Percentiles rank a stretch among this genome's conserved stretches.
phyloP scores from a whole-genome alignment of 192 early-diverging fungal genomes.

The Rhizophagus clarus region DNA sequence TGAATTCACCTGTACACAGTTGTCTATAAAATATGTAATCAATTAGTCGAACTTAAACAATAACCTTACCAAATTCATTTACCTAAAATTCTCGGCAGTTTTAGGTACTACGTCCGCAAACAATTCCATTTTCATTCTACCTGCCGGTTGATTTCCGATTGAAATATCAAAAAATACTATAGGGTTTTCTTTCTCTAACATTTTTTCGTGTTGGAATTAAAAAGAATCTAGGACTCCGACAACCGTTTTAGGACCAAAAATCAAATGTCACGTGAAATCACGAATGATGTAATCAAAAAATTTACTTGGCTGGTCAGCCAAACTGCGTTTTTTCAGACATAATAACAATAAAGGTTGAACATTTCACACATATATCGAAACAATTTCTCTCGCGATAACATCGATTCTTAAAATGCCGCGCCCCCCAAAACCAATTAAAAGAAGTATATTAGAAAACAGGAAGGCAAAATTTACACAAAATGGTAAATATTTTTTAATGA shows the following conservation, averaged over 20 bases:
- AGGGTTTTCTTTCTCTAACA: conserved; percentile 20
- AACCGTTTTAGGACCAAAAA: too few species aligned
- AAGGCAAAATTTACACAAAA: background rate
- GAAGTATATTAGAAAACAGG: background rate
- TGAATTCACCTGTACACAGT: conserved; percentile 90
- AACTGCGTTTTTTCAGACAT: too few species aligned
- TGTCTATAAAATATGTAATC: conserved; percentile 55
- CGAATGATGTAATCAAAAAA: too few species aligned
- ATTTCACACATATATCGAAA: too few species aligned
- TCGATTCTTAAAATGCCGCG: background rate
- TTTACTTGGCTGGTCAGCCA: too few species aligned
- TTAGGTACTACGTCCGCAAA: conserved; percentile 73
- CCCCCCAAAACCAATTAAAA: background rate
- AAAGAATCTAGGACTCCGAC: too few species aligned
- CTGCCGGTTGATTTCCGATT: conserved; percentile 65
- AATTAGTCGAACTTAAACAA: background rate
- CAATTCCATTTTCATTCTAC: conserved; percentile 72
- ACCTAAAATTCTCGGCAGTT: conserved; percentile 83
- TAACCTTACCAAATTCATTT: background rate
- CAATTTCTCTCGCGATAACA: background rate
- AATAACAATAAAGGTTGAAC: too few species aligned
- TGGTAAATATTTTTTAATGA: background rate
- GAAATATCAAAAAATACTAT: conserved; percentile 77
- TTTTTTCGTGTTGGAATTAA: too few species aligned
- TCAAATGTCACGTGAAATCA: too few species aligned